Percentiles rank a stretch among this genome's conserved stretches.
Evolutionary conservation across 2,329 filamentous ascomycete species (phyloP).

Genomic region (Alternaria tenuissima): DNA sequence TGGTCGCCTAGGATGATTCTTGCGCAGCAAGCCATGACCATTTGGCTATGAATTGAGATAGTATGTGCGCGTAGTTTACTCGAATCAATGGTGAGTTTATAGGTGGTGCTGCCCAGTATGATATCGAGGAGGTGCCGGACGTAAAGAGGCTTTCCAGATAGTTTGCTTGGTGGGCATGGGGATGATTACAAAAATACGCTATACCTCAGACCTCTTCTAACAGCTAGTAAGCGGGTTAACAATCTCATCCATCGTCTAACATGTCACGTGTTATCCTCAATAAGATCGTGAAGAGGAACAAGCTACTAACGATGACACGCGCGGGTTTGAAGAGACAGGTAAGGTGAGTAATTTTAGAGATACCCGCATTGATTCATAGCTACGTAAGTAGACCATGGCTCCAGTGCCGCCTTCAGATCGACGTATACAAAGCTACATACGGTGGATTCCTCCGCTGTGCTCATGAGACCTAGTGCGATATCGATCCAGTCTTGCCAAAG

Average conservation of each 20-base stretch:
- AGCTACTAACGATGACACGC: neutral
- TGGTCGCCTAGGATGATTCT: fast-evolving
- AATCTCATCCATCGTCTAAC: neutral
- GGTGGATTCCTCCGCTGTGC: neutral
- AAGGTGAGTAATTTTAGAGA: neutral
- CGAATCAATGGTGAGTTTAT: no score
- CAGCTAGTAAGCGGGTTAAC: fast-evolving
- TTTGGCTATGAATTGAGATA: no score
- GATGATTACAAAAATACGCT: no score
- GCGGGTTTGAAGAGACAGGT: fast-evolving
- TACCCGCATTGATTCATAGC: fast-evolving
- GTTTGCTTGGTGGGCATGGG: no score
- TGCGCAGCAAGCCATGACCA: no score
- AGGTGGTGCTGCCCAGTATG: no score
- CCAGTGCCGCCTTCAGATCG: fast-evolving
- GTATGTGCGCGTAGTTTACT: no score
- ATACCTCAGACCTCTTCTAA: fast-evolving
- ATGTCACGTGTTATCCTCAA: neutral
- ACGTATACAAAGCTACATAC: neutral
- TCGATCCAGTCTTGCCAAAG: fast-evolving
- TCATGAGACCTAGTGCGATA: fast-evolving
- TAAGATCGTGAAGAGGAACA: neutral
- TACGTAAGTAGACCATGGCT: no score
- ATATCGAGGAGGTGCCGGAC: no score
- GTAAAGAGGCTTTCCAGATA: no score